phyloP scores from a whole-genome alignment of 805 yeast genomes.

The Nakazawaea wyomingensis region DNA sequence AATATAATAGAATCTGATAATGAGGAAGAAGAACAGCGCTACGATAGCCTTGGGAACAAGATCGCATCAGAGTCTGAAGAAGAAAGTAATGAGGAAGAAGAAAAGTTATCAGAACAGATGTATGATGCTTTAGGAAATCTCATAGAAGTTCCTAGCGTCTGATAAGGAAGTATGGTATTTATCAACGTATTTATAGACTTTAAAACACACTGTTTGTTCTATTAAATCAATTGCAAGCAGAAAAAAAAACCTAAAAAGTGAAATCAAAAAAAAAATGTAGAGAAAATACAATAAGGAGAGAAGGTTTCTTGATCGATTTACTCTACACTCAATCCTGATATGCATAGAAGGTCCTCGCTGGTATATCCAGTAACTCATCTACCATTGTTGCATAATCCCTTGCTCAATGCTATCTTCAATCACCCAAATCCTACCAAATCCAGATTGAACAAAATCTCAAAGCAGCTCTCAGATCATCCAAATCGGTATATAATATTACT shows the following conservation, averaged over 20 bases:
- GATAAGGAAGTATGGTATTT: slow-evolving; percentile 17
- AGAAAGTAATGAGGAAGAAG: slow-evolving; percentile 20
- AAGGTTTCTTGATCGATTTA: no score
- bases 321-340: not conserved
- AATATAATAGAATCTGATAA: slow-evolving; percentile 19
- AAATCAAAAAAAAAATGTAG: no score
- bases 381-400: slow-evolving; percentile 56
- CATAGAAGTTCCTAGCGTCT: slow-evolving; percentile 12
- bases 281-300: no score
- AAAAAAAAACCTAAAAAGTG: not conserved
- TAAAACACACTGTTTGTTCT: not conserved
- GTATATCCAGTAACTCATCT: slow-evolving; percentile 26
- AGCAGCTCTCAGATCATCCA: slow-evolving; percentile 36
- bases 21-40: slow-evolving; percentile 15
- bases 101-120: slow-evolving; percentile 18
- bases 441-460: slow-evolving; percentile 42
- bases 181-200: not conserved
- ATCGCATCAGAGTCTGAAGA: slow-evolving; percentile 19
- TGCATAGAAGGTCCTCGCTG: slow-evolving; percentile 11
- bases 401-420: slow-evolving; percentile 61
- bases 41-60: slow-evolving; percentile 14
- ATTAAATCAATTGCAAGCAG: not conserved
- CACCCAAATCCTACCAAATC: slow-evolving; percentile 48
- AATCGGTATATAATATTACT: slow-evolving; percentile 55
- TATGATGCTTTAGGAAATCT: slow-evolving; percentile 26